Conservation (phyloP, 805 yeast species). For the Ogataea methanolica region DNA sequence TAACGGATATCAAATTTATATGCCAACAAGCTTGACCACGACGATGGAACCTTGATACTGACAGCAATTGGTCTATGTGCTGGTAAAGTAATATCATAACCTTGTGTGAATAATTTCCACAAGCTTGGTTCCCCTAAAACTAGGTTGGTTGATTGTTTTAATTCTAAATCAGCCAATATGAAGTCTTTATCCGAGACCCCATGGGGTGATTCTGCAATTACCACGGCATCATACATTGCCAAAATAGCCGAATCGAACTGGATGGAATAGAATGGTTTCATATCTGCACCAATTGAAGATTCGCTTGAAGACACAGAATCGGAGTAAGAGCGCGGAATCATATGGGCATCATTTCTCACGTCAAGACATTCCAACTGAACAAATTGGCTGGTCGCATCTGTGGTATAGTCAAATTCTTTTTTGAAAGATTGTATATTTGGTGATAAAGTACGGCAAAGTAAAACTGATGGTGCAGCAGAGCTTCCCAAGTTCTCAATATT, state of each 20-base stretch:
- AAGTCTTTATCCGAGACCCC: constrained; percentile 26
- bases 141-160: constrained; percentile 19
- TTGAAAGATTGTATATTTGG: constrained; percentile 14
- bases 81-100: constrained; percentile 39
- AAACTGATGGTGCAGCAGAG: constrained; percentile 22
- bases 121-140: constrained; percentile 29
- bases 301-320: constrained; percentile 36
- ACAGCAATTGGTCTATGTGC: constrained; percentile 39
- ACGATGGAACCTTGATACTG: constrained; percentile 47
- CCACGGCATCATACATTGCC: constrained; percentile 42
- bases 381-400: constrained; percentile 31
- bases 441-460: constrained; percentile 26
- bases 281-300: constrained; percentile 51
- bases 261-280: constrained; percentile 45
- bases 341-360: constrained; percentile 31
- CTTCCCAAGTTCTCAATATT: constrained; percentile 20
- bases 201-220: constrained; percentile 37
- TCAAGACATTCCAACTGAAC: constrained; percentile 45
- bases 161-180: constrained; percentile 34
- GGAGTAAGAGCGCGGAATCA: constrained; percentile 48
- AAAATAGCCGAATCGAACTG: constrained; percentile 37
- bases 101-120: constrained; percentile 34
- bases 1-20: constrained; percentile 35
- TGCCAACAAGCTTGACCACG: constrained; percentile 59
- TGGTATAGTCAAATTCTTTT: constrained; percentile 34